A percentile compares a stretch with the other conserved stretches of the same genome.
Evolutionary conservation across 2,329 filamentous ascomycete genomes (phyloP).

Genomic region (Pseudogymnoascus sp.): DNA sequence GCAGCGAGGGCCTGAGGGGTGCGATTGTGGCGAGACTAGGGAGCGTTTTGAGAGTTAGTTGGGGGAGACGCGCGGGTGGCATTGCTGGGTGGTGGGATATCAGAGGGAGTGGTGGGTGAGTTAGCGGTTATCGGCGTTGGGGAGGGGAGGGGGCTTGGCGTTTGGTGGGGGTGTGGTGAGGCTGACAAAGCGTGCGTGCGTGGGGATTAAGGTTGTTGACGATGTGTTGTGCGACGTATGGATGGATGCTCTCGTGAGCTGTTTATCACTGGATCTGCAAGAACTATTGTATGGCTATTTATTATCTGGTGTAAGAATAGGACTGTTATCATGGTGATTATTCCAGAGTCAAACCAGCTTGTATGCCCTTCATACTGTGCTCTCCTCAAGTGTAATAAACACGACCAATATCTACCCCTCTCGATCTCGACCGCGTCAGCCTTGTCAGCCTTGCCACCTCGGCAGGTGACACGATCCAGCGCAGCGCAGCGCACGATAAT

Average conservation of each 20-base stretch:
- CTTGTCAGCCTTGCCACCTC: conserved; percentile 5
- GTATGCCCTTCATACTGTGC: not conserved
- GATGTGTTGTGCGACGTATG: not conserved
- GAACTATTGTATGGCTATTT: not conserved
- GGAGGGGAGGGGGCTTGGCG: not conserved
- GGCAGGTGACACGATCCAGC: not conserved
- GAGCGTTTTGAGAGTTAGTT: not conserved
- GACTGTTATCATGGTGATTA: no score
- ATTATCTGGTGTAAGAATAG: not conserved
- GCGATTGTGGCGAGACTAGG: not conserved
- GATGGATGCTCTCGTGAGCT: not conserved
- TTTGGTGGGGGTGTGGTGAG: not conserved
- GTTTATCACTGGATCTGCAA: not conserved
- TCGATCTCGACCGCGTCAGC: not conserved
- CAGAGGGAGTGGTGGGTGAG: not conserved
- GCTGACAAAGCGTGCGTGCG: not conserved
- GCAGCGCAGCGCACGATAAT: not conserved
- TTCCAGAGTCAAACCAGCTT: not conserved
- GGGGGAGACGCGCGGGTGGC: conserved; percentile 4
- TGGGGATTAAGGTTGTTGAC: not conserved
- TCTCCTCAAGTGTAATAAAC: not conserved
- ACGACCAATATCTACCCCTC: not conserved
- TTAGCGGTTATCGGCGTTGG: not conserved
- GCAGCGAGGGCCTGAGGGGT: not conserved
- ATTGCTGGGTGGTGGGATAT: not conserved